Evolutionary conservation across 176 grass and related monocot species (phyloP).

Genomic region (Rhipidocladum racemiflorum): DNA sequence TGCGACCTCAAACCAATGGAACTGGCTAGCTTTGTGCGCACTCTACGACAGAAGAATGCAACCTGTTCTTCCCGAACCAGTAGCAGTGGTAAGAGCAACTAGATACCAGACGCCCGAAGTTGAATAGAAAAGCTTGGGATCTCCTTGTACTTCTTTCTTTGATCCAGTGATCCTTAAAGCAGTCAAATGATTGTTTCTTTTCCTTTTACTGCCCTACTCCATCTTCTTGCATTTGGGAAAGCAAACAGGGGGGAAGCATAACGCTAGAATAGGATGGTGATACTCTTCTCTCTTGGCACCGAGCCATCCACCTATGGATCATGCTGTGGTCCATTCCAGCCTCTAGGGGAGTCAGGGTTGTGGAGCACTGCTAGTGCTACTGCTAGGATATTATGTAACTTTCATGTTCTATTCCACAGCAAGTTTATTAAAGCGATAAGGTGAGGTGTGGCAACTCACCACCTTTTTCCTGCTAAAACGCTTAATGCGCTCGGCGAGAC

Average conservation of each 20-base stretch:
- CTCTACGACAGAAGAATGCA: not conserved
- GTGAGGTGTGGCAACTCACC: too few species aligned
- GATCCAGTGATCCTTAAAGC: not conserved
- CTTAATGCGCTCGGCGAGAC: too few species aligned
- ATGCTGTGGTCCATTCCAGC: not conserved
- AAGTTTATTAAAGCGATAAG: too few species aligned
- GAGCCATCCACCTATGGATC: not conserved
- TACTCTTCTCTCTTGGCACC: not conserved
- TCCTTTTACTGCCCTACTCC: not conserved
- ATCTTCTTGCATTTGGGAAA: not conserved
- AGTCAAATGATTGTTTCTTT: not conserved
- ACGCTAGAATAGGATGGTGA: not conserved
- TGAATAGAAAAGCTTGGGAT: not conserved
- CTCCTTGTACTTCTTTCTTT: not conserved
- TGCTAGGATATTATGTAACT: too few species aligned
- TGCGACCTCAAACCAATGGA: not conserved
- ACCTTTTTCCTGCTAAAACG: too few species aligned
- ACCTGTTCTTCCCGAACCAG: not conserved
- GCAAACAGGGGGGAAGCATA: not conserved
- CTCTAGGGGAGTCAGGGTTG: not conserved
- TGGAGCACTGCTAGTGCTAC: too few species aligned
- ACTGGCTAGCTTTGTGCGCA: not conserved
- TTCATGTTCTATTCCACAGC: too few species aligned
- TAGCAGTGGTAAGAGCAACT: not conserved
- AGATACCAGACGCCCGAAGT: not conserved